phyloP scores from a whole-genome alignment of 768 basidiomycete species.

The Hygrophorus russula region DNA sequence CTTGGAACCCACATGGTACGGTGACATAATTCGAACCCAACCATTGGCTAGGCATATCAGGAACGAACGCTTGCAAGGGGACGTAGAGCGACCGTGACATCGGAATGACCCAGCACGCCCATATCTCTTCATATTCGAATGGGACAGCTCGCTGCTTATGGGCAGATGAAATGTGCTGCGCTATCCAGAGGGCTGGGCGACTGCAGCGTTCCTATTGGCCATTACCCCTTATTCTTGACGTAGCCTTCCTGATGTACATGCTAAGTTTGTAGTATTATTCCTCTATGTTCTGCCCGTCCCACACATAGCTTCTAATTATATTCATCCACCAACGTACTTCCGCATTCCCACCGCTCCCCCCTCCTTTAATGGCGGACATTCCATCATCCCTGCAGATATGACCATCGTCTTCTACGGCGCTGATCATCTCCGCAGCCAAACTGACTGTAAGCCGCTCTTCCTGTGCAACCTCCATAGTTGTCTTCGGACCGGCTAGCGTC shows the following conservation, averaged over 20 bases:
- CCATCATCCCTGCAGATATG: slow-evolving; percentile 70
- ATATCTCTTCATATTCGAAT: too few species aligned
- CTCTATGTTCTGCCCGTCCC: slow-evolving; percentile 49
- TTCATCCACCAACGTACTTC: slow-evolving; percentile 71
- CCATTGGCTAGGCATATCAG: too few species aligned
- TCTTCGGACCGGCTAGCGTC: slow-evolving; percentile 36
- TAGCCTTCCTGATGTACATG: not conserved
- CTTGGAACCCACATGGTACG: too few species aligned
- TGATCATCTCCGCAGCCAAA: slow-evolving; percentile 69
- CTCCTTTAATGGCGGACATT: slow-evolving; percentile 23
- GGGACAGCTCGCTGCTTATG: too few species aligned
- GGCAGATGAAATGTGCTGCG: too few species aligned
- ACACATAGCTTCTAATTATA: slow-evolving; percentile 52
- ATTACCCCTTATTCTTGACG: slow-evolving; percentile 1
- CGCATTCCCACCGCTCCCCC: slow-evolving; percentile 33
- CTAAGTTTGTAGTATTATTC: slow-evolving; percentile 6
- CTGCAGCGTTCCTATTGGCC: not conserved
- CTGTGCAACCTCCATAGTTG: slow-evolving; percentile 59
- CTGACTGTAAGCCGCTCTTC: slow-evolving; percentile 65
- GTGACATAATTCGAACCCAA: too few species aligned
- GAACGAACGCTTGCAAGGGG: too few species aligned
- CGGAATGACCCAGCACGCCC: too few species aligned
- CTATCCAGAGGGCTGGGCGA: too few species aligned
- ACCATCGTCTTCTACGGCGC: slow-evolving; percentile 59
- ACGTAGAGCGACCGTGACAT: too few species aligned